phyloP scores from a whole-genome alignment of 2,329 filamentous ascomycete genomes.

The Venturia aucupariae region DNA sequence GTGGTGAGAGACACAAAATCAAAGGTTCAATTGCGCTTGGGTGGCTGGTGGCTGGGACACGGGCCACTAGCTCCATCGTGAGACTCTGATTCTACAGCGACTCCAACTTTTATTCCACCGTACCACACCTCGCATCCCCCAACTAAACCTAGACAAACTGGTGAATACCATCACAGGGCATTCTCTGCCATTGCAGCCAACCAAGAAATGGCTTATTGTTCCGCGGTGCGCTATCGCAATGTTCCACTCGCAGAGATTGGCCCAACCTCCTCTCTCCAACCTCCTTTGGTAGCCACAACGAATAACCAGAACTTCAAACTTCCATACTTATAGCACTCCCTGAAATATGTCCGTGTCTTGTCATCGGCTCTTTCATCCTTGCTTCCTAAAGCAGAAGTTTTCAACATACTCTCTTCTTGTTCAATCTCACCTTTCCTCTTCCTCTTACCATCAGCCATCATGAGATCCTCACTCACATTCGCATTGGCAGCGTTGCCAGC shows the following conservation, averaged over 20 bases:
- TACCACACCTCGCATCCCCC: not conserved
- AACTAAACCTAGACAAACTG: not conserved
- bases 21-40: too few relatives aligned
- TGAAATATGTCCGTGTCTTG: not conserved
- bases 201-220: not conserved
- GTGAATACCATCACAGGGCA: too few relatives aligned
- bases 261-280: not conserved
- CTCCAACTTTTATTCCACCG: not conserved
- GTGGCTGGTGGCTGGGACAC: not conserved
- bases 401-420: too few relatives aligned
- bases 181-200: not conserved
- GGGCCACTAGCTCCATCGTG: not conserved
- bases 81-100: not conserved
- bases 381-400: not conserved
- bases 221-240: not conserved
- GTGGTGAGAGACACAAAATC: not conserved
- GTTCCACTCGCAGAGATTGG: not conserved
- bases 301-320: not conserved
- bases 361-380: not conserved
- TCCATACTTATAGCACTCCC: not conserved
- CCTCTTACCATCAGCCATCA: not conserved
- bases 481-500: slow-evolving; percentile 2
- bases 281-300: not conserved
- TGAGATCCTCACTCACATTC: not conserved
- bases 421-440: not conserved